phyloP scores from a whole-genome alignment of 331 rosid genomes.

The Erythrophleum ivorense region DNA sequence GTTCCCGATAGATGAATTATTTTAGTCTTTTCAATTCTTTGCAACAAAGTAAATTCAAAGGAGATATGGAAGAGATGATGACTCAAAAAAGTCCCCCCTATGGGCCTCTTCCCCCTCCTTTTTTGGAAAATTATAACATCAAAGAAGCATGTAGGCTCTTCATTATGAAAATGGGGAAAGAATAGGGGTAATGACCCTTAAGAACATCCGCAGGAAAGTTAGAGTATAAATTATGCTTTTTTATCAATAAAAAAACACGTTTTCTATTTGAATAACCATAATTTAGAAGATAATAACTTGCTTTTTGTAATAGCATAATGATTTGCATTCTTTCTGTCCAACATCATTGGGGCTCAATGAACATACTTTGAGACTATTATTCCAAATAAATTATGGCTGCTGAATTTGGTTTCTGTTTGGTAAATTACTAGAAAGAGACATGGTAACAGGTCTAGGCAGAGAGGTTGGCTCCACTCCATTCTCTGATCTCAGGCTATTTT shows the following conservation, averaged over 20 bases:
- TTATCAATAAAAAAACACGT: neutral
- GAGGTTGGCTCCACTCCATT: slow-evolving; percentile 3
- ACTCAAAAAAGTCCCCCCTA: neutral
- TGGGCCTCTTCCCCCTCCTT: neutral
- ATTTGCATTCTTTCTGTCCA: neutral
- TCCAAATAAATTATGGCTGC: neutral
- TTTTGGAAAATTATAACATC: neutral
- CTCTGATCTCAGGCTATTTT: slow-evolving; percentile 10
- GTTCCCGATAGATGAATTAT: slow-evolving; percentile 33
- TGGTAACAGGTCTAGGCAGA: neutral
- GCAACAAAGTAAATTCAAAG: slow-evolving; percentile 14
- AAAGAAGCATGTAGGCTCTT: neutral
- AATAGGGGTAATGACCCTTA: neutral
- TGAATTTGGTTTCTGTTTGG: neutral
- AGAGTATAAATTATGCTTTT: neutral
- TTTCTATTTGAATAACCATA: slow-evolving; percentile 20
- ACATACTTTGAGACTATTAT: neutral
- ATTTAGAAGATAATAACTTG: slow-evolving; percentile 11
- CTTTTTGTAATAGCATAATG: neutral
- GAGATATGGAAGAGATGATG: slow-evolving; percentile 23
- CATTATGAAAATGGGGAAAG: neutral
- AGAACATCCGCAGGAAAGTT: neutral
- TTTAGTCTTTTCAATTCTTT: slow-evolving; percentile 16
- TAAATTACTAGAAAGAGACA: slow-evolving; percentile 13
- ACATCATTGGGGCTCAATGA: slow-evolving; percentile 14